Evolutionary conservation across 2,329 filamentous ascomycete species (phyloP), one percentile per base, ranked within the genome.

Genomic region (Fusarium solani-melongenae): DNA sequence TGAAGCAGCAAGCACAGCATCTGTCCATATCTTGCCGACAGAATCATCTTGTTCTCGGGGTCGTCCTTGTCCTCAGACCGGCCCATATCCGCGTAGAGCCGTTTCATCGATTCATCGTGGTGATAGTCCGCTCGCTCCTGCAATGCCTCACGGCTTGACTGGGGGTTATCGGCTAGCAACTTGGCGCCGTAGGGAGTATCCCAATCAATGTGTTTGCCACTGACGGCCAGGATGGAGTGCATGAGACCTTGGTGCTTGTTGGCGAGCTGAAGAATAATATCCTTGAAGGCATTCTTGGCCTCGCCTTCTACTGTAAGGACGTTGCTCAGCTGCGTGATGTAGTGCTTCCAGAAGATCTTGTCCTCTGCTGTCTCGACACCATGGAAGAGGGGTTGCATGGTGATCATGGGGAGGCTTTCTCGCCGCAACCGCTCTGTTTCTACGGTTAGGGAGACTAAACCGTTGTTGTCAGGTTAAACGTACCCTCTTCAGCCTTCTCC

Each of bases 161-260:
- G 82, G 4, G 86, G 84, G 70, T 88, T 85, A 24, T 87, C 84
- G 36, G 82, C 82, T 7, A 92, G 81, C 6, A 91, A 78, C 55
- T 88, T 89, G 65, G 80, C 74, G 12, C 88, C 89, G 62, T 91
- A 90, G 0, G 88, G 86, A 0, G 89, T 88, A 6, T 87, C 85
- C 69, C 87, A 87, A 80, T 92, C 88, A 63, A 92, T 88, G 77
- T 97, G 94, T 69, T 92, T 94, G 75, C 93, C 93, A 39, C 94
- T 93, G 10, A 98, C 87, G 51, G 93, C 94, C 62, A 98, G 88
- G 58, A 98, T 90, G 12, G 94, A 96, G 81, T 98, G 95, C 94
- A 98, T 97, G 61, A 98, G 86, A 14, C 94, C 94, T 70, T 91
- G 88, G 79, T 97, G 92, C 69, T 92, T 88, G 46, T 93, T 91